A percentile compares a stretch with the other conserved stretches of the same genome.
These are phyloP conservation scores for Poronia punctata DNA, from an alignment of 495 filamentous ascomycete genomes.

Conservation along the genomic window DNA sequence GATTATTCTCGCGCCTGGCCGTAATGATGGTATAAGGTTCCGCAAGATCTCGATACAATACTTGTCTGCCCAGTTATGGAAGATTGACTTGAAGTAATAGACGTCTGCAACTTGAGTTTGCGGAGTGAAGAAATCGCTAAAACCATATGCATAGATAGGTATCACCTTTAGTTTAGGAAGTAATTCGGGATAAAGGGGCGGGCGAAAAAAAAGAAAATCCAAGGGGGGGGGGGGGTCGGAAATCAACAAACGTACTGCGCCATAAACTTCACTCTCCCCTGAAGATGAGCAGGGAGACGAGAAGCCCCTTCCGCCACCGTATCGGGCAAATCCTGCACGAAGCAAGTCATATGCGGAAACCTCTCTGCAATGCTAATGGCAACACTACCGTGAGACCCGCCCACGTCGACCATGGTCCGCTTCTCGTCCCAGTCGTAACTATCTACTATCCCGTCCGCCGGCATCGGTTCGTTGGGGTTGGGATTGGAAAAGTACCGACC, in stretches of 20 bases:
- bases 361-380: conserved; percentile 11
- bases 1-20: conserved; percentile 28
- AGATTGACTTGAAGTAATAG: conserved; percentile 44
- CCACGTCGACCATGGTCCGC: conserved; percentile 14
- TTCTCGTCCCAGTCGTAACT: conserved; percentile 14
- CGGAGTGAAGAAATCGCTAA: conserved; percentile 39
- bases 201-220: too few relatives aligned
- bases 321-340: conserved; percentile 28
- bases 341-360: conserved; percentile 17
- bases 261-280: conserved; percentile 31
- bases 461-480: neutral
- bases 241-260: conserved; percentile 21
- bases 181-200: too few relatives aligned
- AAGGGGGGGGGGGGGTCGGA: neutral
- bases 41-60: conserved; percentile 36
- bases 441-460: conserved; percentile 5
- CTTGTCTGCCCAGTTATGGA: conserved; percentile 44
- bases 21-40: conserved; percentile 34
- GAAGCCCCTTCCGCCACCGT: conserved; percentile 13
- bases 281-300: conserved; percentile 16
- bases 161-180: too few relatives aligned
- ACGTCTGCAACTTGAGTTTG: conserved; percentile 45
- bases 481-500: conserved; percentile 10
- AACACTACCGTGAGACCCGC: conserved; percentile 13
- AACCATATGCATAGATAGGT: too few relatives aligned